Base-by-base conservation (phyloP, 495 filamentous ascomycete species). In the Talaromyces liani region DNA sequence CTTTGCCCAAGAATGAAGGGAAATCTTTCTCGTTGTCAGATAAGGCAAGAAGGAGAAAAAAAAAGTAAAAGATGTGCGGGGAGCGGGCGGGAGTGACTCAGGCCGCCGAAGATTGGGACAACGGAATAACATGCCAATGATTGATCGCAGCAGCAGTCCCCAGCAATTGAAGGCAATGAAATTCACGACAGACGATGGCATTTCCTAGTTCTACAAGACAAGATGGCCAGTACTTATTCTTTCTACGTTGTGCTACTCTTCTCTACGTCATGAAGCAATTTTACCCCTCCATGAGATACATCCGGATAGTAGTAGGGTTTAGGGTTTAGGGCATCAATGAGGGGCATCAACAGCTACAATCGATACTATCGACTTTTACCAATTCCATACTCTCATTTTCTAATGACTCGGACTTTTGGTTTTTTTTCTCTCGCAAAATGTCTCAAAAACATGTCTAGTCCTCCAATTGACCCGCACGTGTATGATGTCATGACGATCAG, bases 271-370 rank as follows among this genome's bases (percentile, higher is more conserved):
- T 58, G 56, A 31, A 34, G n/a, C 27, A 10, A 12, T 16, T 58
- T 20, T 36, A 58, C 56, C 56, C 56, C 39, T 62, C 45, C 39
- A 12, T 31, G 41, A 2, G 6, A 41, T 18, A 33, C 36, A 18
- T 31, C n/a, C 16, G 16, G n/a, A 16, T 41, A 29, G 25, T 41
- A 29, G 25, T 47, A 55, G 66, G 68, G 65, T 25, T 65, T 76
- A 80, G 77, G 77, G 77, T 66, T 76, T 78, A 80, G 76, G 77
- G 77, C 74, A 76, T 10, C 2, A 1, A 47, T 41, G 69, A 69
- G 74, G 73, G 77, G 70, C 25, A 61, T 36, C 8, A 18, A 8
- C 18, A 29, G 4, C 34, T 24, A 27, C n/a, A 27, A 41, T 24
- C 3, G 16, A 14, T 9, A 53, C 8, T 12, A 27, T 51, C 31